phyloP scores from a whole-genome alignment of 2,329 filamentous ascomycete genomes.

The Clonostachys solani region DNA sequence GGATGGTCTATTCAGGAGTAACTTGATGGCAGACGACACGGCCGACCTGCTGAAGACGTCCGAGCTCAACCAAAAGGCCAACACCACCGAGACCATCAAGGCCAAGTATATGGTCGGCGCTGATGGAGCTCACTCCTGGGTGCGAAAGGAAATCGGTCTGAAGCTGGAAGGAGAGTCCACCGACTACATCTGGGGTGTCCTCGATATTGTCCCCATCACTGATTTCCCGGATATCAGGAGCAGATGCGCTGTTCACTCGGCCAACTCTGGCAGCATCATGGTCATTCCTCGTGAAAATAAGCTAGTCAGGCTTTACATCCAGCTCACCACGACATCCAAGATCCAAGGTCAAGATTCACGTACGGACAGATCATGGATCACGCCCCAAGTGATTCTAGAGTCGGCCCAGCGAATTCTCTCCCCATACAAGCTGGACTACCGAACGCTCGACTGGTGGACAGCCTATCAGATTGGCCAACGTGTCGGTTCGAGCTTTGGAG shows the following conservation, averaged over 20 bases:
- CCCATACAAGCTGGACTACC: constrained; percentile 63
- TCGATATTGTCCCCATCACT: constrained; percentile 34
- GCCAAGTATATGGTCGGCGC: constrained; percentile 62
- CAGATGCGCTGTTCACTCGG: constrained; percentile 54
- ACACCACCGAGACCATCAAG: constrained; percentile 30
- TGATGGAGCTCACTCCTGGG: constrained; percentile 67
- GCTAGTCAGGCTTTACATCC: constrained; percentile 61
- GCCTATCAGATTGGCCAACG: constrained; percentile 67
- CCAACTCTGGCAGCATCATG: constrained; percentile 53
- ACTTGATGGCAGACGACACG: constrained; percentile 52
- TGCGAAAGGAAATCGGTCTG: constrained; percentile 51
- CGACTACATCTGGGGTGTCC: constrained; percentile 47
- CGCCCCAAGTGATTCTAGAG: constrained; percentile 56
- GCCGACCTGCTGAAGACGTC: constrained; percentile 36
- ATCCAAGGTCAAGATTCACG: constrained; percentile 36
- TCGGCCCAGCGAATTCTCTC: constrained; percentile 60
- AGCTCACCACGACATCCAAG: constrained; percentile 42
- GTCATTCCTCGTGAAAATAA: constrained; percentile 61
- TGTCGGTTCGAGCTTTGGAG: constrained; percentile 52
- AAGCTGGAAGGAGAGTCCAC: constrained; percentile 51
- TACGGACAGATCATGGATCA: constrained; percentile 58
- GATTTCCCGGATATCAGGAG: constrained; percentile 58
- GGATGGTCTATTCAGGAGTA: constrained; percentile 57
- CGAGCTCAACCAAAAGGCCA: constrained; percentile 11
- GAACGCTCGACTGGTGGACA: constrained; percentile 63